Evolutionary conservation across 2,329 filamentous ascomycete genomes (phyloP).

Genomic region (Cyphellophora europaea): DNA sequence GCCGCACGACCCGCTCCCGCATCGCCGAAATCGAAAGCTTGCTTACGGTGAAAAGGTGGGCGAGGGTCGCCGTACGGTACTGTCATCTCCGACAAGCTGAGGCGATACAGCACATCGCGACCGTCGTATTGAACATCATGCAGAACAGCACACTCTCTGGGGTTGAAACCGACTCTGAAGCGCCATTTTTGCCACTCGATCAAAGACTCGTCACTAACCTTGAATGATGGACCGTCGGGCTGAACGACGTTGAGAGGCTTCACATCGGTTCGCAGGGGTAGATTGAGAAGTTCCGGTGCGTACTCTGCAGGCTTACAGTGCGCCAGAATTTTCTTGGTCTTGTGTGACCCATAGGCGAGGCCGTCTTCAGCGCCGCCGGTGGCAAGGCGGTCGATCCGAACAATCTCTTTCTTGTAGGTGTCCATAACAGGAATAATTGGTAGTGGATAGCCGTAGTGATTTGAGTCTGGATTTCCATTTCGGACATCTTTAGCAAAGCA

Average conservation of each 20-base stretch:
- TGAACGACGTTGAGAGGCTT: slow-evolving; percentile 68
- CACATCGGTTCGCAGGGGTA: slow-evolving; percentile 39
- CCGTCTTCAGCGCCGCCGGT: slow-evolving; percentile 41
- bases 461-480: slow-evolving; percentile 44
- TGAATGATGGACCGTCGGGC: slow-evolving; percentile 59
- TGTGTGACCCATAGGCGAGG: slow-evolving; percentile 28
- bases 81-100: slow-evolving; percentile 61
- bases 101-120: slow-evolving; percentile 55
- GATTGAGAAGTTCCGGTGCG: slow-evolving; percentile 38
- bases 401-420: slow-evolving; percentile 41
- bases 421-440: slow-evolving; percentile 53
- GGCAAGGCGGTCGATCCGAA: slow-evolving; percentile 50
- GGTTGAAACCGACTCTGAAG: slow-evolving; percentile 57
- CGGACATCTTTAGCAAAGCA: slow-evolving; percentile 41
- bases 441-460: slow-evolving; percentile 54
- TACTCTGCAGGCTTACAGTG: slow-evolving; percentile 46
- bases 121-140: slow-evolving; percentile 63
- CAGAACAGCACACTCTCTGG: slow-evolving; percentile 60
- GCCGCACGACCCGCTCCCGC: slow-evolving; percentile 56
- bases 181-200: slow-evolving; percentile 59
- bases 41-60: slow-evolving; percentile 57
- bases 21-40: slow-evolving; percentile 64
- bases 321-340: slow-evolving; percentile 38
- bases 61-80: slow-evolving; percentile 60
- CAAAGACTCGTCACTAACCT: slow-evolving; percentile 38